Percentiles rank a stretch among this genome's conserved stretches.
Evolutionary conservation across 139 green algal species (phyloP).

Genomic region (Parachlorella kessleri): DNA sequence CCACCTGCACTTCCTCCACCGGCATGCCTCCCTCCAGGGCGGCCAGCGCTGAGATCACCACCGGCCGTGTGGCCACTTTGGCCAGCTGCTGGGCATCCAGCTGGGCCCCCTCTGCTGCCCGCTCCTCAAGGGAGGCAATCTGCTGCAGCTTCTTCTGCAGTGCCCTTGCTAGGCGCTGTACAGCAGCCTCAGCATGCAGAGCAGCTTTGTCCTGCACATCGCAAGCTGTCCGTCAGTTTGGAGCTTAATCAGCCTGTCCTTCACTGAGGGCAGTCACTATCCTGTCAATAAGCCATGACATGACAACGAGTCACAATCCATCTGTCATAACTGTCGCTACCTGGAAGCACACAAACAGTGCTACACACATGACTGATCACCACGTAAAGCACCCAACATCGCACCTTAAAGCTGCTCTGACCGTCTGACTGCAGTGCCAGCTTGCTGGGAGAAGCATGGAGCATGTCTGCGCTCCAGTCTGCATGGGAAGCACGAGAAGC

Average conservation of each 20-base stretch:
- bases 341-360: too few relatives aligned
- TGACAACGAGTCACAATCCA: too few relatives aligned
- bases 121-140: constrained; percentile 54
- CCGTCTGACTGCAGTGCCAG: neutral
- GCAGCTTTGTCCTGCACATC: neutral
- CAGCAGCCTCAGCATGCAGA: constrained; percentile 18
- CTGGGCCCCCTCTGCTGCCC: constrained; percentile 1
- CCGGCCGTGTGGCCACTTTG: constrained; percentile 62
- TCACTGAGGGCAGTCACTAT: too few relatives aligned
- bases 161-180: constrained; percentile 46
- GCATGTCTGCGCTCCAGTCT: too few relatives aligned
- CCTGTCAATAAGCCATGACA: too few relatives aligned
- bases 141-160: constrained; percentile 89
- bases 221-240: too few relatives aligned
- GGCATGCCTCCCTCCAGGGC: constrained; percentile 49
- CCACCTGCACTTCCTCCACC: constrained; percentile 34
- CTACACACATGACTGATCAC: too few relatives aligned
- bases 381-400: too few relatives aligned
- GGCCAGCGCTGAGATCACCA: constrained; percentile 53
- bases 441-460: neutral
- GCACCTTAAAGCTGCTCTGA: neutral
- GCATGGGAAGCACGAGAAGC: too few relatives aligned
- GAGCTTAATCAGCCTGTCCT: too few relatives aligned
- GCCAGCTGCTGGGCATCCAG: constrained; percentile 82
- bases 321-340: too few relatives aligned